Evolutionary conservation across 139 green algal genomes (phyloP), one percentile per base, ranked within the genome.

Genomic region (Mesotaenium endlicherianum): DNA sequence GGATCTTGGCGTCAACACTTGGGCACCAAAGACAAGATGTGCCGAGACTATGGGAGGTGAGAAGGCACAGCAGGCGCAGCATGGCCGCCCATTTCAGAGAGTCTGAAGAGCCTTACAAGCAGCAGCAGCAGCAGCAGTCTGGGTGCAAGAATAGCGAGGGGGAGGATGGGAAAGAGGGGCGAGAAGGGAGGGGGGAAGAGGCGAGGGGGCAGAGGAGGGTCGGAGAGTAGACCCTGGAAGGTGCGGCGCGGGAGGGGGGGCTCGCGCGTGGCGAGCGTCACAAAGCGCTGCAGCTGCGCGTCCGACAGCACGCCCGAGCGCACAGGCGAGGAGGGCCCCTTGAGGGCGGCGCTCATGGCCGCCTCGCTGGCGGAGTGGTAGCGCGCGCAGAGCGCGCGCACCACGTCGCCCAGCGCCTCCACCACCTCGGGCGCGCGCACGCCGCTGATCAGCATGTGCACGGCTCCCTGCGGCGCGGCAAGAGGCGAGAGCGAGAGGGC

Each of bases 221-320:
- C n/a, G n/a, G n/a, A n/a, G n/a, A n/a, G n/a, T n/a, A 64, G 20
- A 77, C 69, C 36, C 30, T 77, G 69, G 69, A 77, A 77, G 14
- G 30, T n/a, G 41, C 41, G 41, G 69, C 41, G 41, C 30, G 69
- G 69, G 3, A 55, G 69, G 2, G 69, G 69, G 6, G 40, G 41
- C 17, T 77, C 30, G 16, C 69, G 69, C 14, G 69, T 77, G 69
- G 69, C 69, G 0, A 31, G 30, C 31, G 69, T 31, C 11, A 77
- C 69, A 53, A 77, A 77, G 16, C 36, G 69, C 41, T 49, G 30
- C 1, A 77, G 31, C 31, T 77, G 69, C 16, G 30, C 30, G 16
- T 31, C 30, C 11, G 69, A 53, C 16, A 77, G 69, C 20, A 36
- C 69, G 1, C 30, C 69, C 4, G 26, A 31, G 30, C 69, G 69